A percentile compares a stretch with the other conserved stretches of the same genome.
Conservation (phyloP, 2,329 filamentous ascomycete species). For the Aspergillus candidus region DNA sequence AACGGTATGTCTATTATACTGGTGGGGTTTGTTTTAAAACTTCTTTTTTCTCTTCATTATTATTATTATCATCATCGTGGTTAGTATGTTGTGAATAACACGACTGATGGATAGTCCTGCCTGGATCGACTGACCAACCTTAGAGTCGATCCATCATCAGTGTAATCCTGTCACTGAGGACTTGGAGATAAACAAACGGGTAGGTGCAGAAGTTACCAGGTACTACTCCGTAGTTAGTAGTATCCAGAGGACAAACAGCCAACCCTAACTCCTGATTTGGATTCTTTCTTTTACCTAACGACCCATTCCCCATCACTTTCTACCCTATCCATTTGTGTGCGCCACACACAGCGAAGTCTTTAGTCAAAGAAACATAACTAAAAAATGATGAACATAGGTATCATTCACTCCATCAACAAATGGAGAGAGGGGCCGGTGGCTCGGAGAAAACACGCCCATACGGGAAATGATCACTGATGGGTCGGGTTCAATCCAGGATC, state of each 20-base stretch:
- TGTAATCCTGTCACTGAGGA: background rate
- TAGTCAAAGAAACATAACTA: background rate
- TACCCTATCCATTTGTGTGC: too few species aligned
- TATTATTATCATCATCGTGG: too few species aligned
- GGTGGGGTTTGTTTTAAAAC: constrained; percentile 6
- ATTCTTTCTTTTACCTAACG: too few species aligned
- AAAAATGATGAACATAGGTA: background rate
- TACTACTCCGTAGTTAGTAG: too few species aligned
- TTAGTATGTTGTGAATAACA: too few species aligned
- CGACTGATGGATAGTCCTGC: background rate
- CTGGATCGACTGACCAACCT: constrained; percentile 2
- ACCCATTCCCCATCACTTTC: too few species aligned
- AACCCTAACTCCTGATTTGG: too few species aligned
- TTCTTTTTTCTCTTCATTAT: too few species aligned
- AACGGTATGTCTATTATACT: constrained; percentile 12
- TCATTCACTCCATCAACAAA: constrained; percentile 2
- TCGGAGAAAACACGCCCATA: constrained; percentile 6
- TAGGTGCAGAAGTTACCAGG: constrained; percentile 9
- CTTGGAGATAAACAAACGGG: constrained; percentile 8
- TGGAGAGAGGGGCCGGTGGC: background rate
- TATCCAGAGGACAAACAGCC: too few species aligned
- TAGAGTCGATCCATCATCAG: too few species aligned
- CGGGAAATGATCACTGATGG: constrained; percentile 15
- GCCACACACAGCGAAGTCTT: too few species aligned
- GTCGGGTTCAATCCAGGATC: background rate